A percentile compares a stretch with the other conserved stretches of the same genome.
Evolutionary conservation across 805 yeast genomes (phyloP).

Genomic region (Blastobotrys americana): DNA sequence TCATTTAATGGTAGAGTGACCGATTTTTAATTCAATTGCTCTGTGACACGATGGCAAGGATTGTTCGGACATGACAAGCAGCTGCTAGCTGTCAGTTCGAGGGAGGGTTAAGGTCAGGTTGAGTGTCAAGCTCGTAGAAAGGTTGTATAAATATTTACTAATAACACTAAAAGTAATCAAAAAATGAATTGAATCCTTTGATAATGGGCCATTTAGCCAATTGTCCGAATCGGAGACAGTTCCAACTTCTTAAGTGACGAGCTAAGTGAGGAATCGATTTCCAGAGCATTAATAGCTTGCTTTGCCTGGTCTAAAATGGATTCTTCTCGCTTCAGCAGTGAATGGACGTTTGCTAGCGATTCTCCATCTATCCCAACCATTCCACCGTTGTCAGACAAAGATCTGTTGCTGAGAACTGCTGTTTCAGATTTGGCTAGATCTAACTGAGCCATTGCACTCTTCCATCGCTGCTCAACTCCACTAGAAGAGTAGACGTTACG

Average conservation of each 20-base stretch:
- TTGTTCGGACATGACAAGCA: no score
- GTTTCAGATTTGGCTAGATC: slow-evolving; percentile 1
- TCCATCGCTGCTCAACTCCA: slow-evolving; percentile 20
- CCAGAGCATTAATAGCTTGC: slow-evolving; percentile 1
- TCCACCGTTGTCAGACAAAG: no score
- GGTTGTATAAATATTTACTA: no score
- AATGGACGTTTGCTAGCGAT: background rate
- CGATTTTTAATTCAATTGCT: slow-evolving; percentile 68
- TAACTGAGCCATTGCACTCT: slow-evolving; percentile 10
- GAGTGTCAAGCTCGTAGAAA: no score
- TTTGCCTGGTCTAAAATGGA: slow-evolving; percentile 8
- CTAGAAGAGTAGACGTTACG: slow-evolving; percentile 16
- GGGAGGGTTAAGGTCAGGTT: no score
- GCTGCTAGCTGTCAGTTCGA: no score
- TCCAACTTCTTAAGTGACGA: background rate
- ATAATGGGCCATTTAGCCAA: no score
- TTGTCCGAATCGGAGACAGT: background rate
- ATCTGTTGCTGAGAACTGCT: background rate
- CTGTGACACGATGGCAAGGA: no score
- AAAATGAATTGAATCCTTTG: no score
- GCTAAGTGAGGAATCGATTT: background rate
- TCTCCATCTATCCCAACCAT: background rate
- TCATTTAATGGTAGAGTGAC: slow-evolving; percentile 95
- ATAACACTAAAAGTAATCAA: no score
- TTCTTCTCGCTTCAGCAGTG: slow-evolving; percentile 12